Percentiles rank a stretch among this genome's conserved stretches.
These are phyloP conservation scores for Trichoderma atrobrunneum DNA, from an alignment of 2,329 filamentous ascomycete genomes.

Conservation along the genomic window DNA sequence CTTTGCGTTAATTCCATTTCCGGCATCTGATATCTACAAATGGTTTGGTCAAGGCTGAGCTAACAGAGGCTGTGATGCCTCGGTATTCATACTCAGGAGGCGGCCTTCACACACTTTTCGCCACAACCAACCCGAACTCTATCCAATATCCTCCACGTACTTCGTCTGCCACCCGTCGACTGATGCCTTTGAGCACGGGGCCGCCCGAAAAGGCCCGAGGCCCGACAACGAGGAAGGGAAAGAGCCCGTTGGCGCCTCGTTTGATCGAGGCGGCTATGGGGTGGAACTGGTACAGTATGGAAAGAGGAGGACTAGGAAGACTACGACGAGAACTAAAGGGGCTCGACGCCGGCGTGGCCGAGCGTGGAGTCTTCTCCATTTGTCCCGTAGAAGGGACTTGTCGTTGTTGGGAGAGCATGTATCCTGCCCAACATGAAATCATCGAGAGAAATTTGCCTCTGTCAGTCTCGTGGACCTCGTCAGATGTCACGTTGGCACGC, in stretches of 20 bases:
- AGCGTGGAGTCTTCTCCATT: background rate
- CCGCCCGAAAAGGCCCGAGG: slow-evolving; percentile 18
- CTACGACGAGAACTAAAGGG: background rate
- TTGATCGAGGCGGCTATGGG: background rate
- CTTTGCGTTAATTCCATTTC: background rate
- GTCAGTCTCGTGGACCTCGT: background rate
- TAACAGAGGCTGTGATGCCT: background rate
- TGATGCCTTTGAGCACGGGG: background rate
- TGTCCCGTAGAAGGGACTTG: background rate
- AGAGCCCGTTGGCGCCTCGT: slow-evolving; percentile 3
- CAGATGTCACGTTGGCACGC: background rate
- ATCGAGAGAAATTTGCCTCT: background rate
- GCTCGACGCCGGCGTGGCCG: slow-evolving; percentile 6
- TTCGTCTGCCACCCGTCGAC: background rate
- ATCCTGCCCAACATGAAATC: background rate
- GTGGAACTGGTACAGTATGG: background rate
- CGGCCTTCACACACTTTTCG: background rate
- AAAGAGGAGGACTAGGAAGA: background rate
- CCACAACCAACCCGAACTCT: background rate
- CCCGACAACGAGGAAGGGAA: slow-evolving; percentile 1
- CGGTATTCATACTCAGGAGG: background rate
- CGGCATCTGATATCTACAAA: background rate
- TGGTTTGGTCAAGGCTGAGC: background rate
- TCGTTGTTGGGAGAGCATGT: background rate
- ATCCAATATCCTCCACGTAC: background rate